phyloP scores from a whole-genome alignment of 331 rosid species.

The Dryas integrifolia region DNA sequence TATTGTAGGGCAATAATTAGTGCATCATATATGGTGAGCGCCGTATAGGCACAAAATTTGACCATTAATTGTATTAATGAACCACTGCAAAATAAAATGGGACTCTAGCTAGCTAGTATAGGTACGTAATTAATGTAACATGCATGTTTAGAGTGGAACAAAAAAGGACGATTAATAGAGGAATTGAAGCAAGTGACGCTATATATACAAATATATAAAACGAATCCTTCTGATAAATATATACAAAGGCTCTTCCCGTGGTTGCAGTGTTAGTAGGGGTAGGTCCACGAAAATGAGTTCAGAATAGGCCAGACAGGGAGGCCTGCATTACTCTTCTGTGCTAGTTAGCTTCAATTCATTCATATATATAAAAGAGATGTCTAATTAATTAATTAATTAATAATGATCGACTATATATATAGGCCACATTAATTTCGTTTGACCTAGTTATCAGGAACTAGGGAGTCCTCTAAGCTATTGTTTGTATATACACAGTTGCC shows the following conservation, averaged over 20 bases:
- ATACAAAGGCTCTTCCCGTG: neutral
- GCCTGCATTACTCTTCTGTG: neutral
- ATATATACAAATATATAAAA: neutral
- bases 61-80: neutral
- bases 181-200: too few species aligned
- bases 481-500: neutral
- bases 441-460: constrained; percentile 23
- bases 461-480: neutral
- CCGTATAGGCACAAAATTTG: neutral
- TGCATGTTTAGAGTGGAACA: too few species aligned
- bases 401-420: too few species aligned
- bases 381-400: too few species aligned
- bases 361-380: too few species aligned
- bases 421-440: constrained; percentile 10
- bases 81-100: neutral
- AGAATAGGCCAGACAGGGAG: neutral
- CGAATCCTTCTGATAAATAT: neutral
- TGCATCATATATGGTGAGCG: too few species aligned
- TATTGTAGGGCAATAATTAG: neutral
- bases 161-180: too few species aligned
- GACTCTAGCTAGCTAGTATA: too few species aligned
- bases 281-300: neutral
- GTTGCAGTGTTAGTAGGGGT: neutral
- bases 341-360: too few species aligned
- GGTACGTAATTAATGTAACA: too few species aligned